Percentiles rank a stretch among this genome's conserved stretches.
Conservation (phyloP, 2,329 filamentous ascomycete species). For the Talaromyces sp. region DNA sequence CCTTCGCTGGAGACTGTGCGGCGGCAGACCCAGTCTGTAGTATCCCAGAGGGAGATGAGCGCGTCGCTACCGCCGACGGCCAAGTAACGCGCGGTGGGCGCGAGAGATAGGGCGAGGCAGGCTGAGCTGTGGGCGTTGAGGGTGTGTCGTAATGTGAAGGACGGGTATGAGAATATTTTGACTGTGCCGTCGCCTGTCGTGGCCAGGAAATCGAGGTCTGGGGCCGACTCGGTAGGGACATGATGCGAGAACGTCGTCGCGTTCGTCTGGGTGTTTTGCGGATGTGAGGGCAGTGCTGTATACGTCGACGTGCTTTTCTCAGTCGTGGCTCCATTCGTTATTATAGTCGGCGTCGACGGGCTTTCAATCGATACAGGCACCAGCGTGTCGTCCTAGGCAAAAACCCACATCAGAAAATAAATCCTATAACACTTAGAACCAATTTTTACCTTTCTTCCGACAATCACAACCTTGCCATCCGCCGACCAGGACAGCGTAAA, state of each 20-base stretch:
- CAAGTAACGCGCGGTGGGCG: slow-evolving; percentile 43
- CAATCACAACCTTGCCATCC: slow-evolving; percentile 42
- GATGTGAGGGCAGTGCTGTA: slow-evolving; percentile 36
- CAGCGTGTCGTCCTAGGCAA: slow-evolving; percentile 39
- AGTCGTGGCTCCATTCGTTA: slow-evolving; percentile 13
- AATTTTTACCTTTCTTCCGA: slow-evolving; percentile 40
- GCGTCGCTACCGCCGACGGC: slow-evolving; percentile 45
- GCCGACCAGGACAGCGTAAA: slow-evolving; percentile 45
- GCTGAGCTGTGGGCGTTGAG: slow-evolving; percentile 45
- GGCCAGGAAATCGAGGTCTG: slow-evolving; percentile 39
- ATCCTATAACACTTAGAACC: too few relatives aligned
- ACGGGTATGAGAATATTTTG: slow-evolving; percentile 43
- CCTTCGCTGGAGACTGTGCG: slow-evolving; percentile 41
- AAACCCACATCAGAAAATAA: not conserved
- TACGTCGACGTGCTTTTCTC: slow-evolving; percentile 19
- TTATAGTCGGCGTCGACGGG: slow-evolving; percentile 29
- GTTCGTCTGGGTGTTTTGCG: slow-evolving; percentile 43
- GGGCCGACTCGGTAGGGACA: slow-evolving; percentile 26
- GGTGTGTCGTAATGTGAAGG: slow-evolving; percentile 39
- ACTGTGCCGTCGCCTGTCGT: slow-evolving; percentile 46
- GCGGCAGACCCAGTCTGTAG: slow-evolving; percentile 45
- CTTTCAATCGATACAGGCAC: slow-evolving; percentile 40
- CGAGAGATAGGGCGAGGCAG: slow-evolving; percentile 40
- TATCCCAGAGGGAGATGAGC: slow-evolving; percentile 47
- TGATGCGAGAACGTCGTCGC: slow-evolving; percentile 43